phyloP scores from a whole-genome alignment of 108 stramenopile genomes.

The Aureococcus anophagefferens region DNA sequence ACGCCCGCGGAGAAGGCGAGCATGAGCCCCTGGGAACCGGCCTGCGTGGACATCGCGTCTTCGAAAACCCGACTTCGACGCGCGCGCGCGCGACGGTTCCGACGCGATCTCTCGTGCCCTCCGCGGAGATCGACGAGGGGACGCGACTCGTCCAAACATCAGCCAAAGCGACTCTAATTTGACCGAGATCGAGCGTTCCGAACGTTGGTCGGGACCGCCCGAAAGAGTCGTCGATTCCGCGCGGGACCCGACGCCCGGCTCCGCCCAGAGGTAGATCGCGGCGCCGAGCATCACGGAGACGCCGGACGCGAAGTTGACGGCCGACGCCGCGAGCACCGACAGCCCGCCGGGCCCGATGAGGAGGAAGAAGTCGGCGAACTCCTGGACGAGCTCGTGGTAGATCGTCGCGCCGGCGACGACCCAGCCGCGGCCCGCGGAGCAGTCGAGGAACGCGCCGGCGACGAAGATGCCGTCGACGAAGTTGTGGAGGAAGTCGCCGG shows the following conservation, averaged over 20 bases:
- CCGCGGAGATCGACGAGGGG: constrained; percentile 21
- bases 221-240: no score
- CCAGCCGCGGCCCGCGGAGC: constrained; percentile 10
- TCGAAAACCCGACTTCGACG: no score
- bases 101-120: no score
- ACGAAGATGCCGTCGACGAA: constrained; percentile 72
- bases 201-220: no score
- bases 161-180: no score
- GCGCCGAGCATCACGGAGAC: constrained; percentile 1
- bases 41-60: no score
- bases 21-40: constrained; percentile 53
- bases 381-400: constrained; percentile 67
- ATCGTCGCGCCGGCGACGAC: constrained; percentile 47
- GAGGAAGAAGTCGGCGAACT: constrained; percentile 65
- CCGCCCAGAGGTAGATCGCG: constrained; percentile 11
- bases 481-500: constrained; percentile 65
- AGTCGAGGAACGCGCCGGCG: constrained; percentile 57
- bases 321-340: constrained; percentile 31
- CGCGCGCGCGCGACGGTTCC: no score
- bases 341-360: constrained; percentile 54
- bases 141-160: no score
- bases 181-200: no score
- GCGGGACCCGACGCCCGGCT: no score
- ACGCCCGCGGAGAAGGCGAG: constrained; percentile 62
- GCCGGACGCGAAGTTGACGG: constrained; percentile 56